Percentiles rank a stretch among this genome's conserved stretches.
These are phyloP conservation scores for Hura crepitans DNA, from an alignment of 441 rosid genomes.

Conservation along the genomic window DNA sequence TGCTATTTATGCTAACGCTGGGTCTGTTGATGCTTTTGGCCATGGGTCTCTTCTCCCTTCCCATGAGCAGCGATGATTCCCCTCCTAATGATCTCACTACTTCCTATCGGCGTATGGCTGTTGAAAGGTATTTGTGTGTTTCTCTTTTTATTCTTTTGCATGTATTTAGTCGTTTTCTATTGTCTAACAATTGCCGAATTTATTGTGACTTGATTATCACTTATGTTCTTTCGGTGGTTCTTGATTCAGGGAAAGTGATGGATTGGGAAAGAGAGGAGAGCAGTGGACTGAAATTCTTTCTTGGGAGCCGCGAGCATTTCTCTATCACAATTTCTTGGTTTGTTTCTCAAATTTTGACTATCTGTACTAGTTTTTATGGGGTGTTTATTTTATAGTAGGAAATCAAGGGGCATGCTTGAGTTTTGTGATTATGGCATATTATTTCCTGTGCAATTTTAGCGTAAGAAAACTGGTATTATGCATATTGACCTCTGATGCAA, in stretches of 20 bases:
- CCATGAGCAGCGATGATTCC: conserved; percentile 42
- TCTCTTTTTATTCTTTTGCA: neutral
- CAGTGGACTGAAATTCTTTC: conserved; percentile 81
- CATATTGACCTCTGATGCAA: neutral
- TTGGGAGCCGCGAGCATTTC: conserved; percentile 84
- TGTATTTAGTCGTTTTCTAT: neutral
- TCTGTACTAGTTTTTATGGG: neutral
- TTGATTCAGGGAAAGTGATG: conserved; percentile 22
- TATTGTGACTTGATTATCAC: neutral
- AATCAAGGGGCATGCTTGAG: neutral
- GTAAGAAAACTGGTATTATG: neutral
- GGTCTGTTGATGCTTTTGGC: conserved; percentile 60
- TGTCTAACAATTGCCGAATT: too few species aligned
- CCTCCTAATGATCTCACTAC: conserved; percentile 53
- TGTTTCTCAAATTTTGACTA: conserved; percentile 16
- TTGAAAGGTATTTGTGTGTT: conserved; percentile 44
- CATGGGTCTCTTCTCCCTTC: conserved; percentile 64
- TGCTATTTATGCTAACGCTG: conserved; percentile 51
- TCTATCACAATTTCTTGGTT: conserved; percentile 84
- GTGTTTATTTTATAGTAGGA: neutral
- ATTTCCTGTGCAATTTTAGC: neutral
- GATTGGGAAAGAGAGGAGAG: conserved; percentile 39
- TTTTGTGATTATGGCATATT: neutral
- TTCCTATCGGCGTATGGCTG: conserved; percentile 38
- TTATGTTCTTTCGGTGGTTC: neutral